Evolutionary conservation across 352 stramenopile genomes (phyloP), one percentile per base, ranked within the genome.

Genomic region (Phytophthora lateralis): DNA sequence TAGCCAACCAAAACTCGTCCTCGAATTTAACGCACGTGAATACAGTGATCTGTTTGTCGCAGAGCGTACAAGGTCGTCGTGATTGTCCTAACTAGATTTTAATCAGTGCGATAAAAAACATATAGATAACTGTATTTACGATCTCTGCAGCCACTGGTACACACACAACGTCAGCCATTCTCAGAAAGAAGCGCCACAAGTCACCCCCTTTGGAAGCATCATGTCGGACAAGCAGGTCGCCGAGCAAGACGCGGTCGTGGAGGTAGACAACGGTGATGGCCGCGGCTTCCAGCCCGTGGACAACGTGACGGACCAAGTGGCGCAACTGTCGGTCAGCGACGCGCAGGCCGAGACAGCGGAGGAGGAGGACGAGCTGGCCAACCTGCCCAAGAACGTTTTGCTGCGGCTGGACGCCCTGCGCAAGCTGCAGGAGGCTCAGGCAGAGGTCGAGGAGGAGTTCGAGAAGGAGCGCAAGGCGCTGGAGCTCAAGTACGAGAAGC

Each of bases 401-500:
- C 71, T 90, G 55, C 81, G 84, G 46, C 67, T 93, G 20, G 80
- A 76, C 9, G 81, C 80, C 27, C 71, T 93, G 32, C 82, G 82
- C n/a, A 82, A 80, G 69, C 70, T 93, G n/a, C 81, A 85, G 71
- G 82, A 95, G 58, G 64, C 85, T 41, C 86, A 95, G 57, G 78
- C 78, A 6, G 75, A 82, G 55, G 63, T 95, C 32, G 84, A 95
- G 53, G 84, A 90, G 60, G 63, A 90, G 67, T 95, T 95, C 44
- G 84, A 95, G 70, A 92, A 91, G 71, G 84, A 95, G 65, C 86
- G 84, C 55, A 89, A 89, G 66, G 48, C 66, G 42, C 71, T 95
- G 15, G 84, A 95, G 70, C 82, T 95, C 48, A 95, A 95, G 73
- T 95, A 95, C 61, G 84, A 95, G 69, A 93, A 91, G 70, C 75